phyloP scores from a whole-genome alignment of 345 rosid genomes.

The Citrus unshiu region DNA sequence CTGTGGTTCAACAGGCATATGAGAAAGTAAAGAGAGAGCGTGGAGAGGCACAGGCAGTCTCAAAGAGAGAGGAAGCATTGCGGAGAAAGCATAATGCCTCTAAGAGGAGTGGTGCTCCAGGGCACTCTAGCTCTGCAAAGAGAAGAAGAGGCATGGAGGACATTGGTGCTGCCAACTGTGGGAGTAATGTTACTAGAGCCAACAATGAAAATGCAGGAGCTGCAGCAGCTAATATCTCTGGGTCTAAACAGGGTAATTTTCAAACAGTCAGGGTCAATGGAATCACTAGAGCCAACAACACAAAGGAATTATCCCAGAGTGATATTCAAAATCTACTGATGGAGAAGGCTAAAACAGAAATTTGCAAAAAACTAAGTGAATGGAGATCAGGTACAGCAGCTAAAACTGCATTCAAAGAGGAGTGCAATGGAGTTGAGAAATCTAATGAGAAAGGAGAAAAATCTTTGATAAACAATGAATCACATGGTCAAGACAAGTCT shows the following conservation, averaged over 20 bases:
- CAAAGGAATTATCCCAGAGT: conserved; percentile 19
- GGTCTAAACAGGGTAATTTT: conserved; percentile 12
- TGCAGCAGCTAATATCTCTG: conserved; percentile 11
- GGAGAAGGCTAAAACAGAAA: conserved; percentile 21
- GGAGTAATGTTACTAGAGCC: conserved; percentile 23
- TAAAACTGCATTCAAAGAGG: conserved; percentile 24
- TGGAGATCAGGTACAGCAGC: conserved; percentile 12
- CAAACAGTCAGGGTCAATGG: conserved; percentile 24
- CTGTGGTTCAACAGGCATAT: conserved; percentile 53
- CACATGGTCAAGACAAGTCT: conserved; percentile 9
- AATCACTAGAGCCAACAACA: conserved; percentile 17
- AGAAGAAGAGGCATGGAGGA: conserved; percentile 50
- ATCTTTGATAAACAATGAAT: conserved; percentile 15
- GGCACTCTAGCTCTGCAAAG: conserved; percentile 28
- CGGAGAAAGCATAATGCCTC: conserved; percentile 35
- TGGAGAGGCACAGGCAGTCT: conserved; percentile 50
- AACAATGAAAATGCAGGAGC: conserved; percentile 14
- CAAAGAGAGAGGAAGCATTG: conserved; percentile 37
- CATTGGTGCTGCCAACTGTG: conserved; percentile 20
- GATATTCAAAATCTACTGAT: conserved; percentile 27
- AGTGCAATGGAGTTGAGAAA: conserved; percentile 11
- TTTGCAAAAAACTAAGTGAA: conserved; percentile 30
- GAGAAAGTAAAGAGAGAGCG: conserved; percentile 61
- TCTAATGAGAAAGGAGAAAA: conserved; percentile 16
- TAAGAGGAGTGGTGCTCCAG: conserved; percentile 31